These are phyloP conservation scores for Vanrija sp. DNA, from an alignment of 1,284 basidiomycete species.

Conservation along the genomic window DNA sequence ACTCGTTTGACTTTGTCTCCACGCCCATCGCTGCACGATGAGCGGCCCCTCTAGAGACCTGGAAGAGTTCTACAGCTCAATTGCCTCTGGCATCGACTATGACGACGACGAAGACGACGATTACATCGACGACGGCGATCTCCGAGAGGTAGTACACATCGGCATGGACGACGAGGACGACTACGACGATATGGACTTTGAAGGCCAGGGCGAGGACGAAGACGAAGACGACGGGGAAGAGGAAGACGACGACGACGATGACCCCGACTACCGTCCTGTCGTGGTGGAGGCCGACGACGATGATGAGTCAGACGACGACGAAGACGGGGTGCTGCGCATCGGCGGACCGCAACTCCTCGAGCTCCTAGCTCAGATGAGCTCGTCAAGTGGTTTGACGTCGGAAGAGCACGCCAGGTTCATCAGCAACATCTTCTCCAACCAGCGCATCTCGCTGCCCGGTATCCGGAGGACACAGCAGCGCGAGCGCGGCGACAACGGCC, in stretches of 20 bases:
- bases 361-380: slow-evolving; percentile 23
- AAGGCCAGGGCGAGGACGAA: slow-evolving; percentile 16
- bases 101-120: slow-evolving; percentile 24
- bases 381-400: background rate
- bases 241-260: slow-evolving; percentile 15
- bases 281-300: slow-evolving; percentile 33
- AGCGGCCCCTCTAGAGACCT: slow-evolving; percentile 12
- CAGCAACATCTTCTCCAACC: slow-evolving; percentile 14
- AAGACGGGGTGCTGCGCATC: slow-evolving; percentile 6
- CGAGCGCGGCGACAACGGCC: no score
- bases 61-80: slow-evolving; percentile 23
- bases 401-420: slow-evolving; percentile 20
- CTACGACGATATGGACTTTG: slow-evolving; percentile 24
- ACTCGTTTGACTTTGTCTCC: no score
- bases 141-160: slow-evolving; percentile 8
- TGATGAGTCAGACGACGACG: slow-evolving; percentile 20
- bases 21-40: no score
- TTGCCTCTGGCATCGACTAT: slow-evolving; percentile 5
- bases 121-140: slow-evolving; percentile 20
- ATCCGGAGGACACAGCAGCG: no score
- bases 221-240: slow-evolving; percentile 17
- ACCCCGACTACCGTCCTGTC: slow-evolving; percentile 20
- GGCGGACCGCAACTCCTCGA: slow-evolving; percentile 14
- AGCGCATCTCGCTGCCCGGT: no score
- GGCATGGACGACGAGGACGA: slow-evolving; percentile 20